Evolutionary conservation across 83 land plant species (phyloP).

Genomic region (Picea abies): DNA sequence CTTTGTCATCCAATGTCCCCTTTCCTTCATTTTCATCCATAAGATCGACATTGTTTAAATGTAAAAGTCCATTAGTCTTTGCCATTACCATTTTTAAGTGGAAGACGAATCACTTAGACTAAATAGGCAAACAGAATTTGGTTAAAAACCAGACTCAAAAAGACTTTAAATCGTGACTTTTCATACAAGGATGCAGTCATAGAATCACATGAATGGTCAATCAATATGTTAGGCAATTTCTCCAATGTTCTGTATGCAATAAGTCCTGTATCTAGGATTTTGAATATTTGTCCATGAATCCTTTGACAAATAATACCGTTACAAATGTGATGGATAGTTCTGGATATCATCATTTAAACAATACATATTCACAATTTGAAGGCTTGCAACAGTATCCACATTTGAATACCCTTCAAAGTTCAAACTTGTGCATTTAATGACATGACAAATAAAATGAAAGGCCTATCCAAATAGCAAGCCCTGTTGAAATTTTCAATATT

Average conservation of each 20-base stretch:
- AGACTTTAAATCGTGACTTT: too few species aligned
- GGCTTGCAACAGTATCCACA: not conserved
- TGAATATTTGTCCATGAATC: too few species aligned
- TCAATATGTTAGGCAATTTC: too few species aligned
- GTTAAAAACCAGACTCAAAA: too few species aligned
- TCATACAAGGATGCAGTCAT: too few species aligned
- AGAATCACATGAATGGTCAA: too few species aligned
- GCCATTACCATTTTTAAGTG: not conserved
- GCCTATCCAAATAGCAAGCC: not conserved
- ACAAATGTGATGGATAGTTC: not conserved
- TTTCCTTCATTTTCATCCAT: not conserved
- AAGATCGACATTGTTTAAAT: not conserved
- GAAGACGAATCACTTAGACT: too few species aligned
- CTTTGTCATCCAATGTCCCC: not conserved
- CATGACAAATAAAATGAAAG: not conserved
- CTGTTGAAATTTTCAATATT: not conserved
- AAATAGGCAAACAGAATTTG: too few species aligned
- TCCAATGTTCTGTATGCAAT: too few species aligned
- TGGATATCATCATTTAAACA: not conserved
- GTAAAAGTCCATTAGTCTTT: too few species aligned
- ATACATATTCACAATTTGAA: not conserved
- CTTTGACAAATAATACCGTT: not conserved
- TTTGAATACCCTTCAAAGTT: not conserved
- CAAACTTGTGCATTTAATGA: not conserved
- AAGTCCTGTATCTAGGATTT: too few species aligned